These are phyloP conservation scores for Claviceps humidiphila DNA, from an alignment of 2,329 filamentous ascomycete genomes.

Conservation along the genomic window DNA sequence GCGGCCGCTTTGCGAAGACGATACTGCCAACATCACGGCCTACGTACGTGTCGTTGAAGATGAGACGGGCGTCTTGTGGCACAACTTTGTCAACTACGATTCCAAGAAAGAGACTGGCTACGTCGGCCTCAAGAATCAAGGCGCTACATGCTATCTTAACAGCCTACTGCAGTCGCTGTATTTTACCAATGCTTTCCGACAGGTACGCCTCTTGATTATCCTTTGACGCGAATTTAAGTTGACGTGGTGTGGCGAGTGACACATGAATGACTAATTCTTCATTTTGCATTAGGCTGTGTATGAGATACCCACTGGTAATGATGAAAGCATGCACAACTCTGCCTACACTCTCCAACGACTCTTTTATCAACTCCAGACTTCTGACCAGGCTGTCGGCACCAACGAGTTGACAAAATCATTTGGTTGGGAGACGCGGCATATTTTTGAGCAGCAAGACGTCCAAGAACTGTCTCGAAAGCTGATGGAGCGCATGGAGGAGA, in stretches of 20 bases:
- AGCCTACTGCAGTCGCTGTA: constrained; percentile 74
- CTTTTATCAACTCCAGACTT: constrained; percentile 91
- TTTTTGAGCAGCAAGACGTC: constrained; percentile 97
- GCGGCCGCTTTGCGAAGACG: constrained; percentile 64
- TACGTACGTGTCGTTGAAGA: constrained; percentile 75
- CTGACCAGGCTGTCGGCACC: constrained; percentile 69
- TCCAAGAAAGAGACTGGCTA: constrained; percentile 99
- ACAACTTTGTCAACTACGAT: constrained; percentile 88
- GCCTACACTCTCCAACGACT: constrained; percentile 87
- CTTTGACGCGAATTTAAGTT: neutral
- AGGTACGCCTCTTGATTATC: constrained; percentile 36
- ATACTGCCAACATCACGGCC: constrained; percentile 66
- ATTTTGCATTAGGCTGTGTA: constrained; percentile 63
- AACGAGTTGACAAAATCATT: constrained; percentile 93
- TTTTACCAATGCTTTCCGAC: constrained; percentile 86
- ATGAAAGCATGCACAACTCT: constrained; percentile 71
- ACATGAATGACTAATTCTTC: constrained; percentile 4
- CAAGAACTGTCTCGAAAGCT: constrained; percentile 92
- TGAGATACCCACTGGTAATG: constrained; percentile 83
- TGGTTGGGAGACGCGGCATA: constrained; percentile 94
- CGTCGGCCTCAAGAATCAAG: constrained; percentile 92
- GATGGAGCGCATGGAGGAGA: constrained; percentile 94
- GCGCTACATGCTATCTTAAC: constrained; percentile 81
- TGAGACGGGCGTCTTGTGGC: constrained; percentile 79
- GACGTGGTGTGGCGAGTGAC: neutral